Percentiles rank a stretch among this genome's conserved stretches.
Conservation (phyloP, 495 filamentous ascomycete genomes). For the Tetracladium marchalianum region DNA sequence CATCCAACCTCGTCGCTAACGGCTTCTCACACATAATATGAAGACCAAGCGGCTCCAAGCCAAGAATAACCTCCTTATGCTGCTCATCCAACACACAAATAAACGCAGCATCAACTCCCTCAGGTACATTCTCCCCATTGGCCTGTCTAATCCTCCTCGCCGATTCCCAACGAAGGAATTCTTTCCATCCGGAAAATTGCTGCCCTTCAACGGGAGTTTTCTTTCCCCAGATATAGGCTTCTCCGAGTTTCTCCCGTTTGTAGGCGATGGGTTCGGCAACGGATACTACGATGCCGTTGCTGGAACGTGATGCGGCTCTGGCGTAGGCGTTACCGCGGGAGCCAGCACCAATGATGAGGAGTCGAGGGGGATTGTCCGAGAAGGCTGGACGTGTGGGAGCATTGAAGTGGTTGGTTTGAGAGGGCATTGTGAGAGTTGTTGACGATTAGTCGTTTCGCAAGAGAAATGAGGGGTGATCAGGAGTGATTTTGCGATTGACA, state of each 20-base stretch:
- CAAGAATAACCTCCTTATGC: constrained; percentile 69
- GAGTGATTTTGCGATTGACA: no score
- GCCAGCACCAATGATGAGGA: constrained; percentile 83
- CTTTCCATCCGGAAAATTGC: constrained; percentile 62
- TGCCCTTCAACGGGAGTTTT: constrained; percentile 39
- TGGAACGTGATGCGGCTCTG: constrained; percentile 47
- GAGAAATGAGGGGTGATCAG: no score
- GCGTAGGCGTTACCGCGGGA: constrained; percentile 74
- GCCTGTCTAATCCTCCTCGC: constrained; percentile 36
- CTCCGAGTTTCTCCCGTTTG: constrained; percentile 60
- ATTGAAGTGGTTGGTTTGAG: constrained; percentile 6
- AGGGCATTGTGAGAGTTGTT: no score
- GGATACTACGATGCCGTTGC: constrained; percentile 55
- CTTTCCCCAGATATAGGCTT: constrained; percentile 56
- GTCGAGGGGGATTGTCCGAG: constrained; percentile 36
- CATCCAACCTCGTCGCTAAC: constrained; percentile 63
- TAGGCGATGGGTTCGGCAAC: constrained; percentile 75
- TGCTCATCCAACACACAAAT: constrained; percentile 84
- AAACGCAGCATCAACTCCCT: constrained; percentile 69
- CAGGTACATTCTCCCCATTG: constrained; percentile 27
- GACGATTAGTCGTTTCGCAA: neutral
- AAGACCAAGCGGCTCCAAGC: constrained; percentile 54
- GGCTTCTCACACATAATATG: constrained; percentile 97
- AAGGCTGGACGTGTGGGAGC: constrained; percentile 16
- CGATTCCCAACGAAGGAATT: constrained; percentile 57